Evolutionary conservation across 352 stramenopile species (phyloP).

Genomic region (Globisporangium nunn): DNA sequence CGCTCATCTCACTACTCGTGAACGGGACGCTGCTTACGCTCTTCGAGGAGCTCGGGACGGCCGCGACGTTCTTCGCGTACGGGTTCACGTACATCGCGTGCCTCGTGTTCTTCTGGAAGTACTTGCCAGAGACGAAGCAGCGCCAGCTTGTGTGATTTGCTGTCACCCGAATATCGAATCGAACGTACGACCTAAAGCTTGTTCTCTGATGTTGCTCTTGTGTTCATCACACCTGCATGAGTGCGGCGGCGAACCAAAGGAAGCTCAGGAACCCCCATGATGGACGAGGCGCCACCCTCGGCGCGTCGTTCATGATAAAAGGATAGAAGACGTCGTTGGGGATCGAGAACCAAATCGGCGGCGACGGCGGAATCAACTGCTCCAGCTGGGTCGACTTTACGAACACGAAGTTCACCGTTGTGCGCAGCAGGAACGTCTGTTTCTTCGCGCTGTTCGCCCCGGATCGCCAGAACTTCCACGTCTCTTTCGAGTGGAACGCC

Average conservation of each 20-base stretch:
- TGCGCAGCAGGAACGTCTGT: constrained; percentile 24
- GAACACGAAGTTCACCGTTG: constrained; percentile 26
- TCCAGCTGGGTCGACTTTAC: constrained; percentile 17
- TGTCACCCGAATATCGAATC: not conserved
- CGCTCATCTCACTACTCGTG: constrained; percentile 73
- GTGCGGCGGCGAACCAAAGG: constrained; percentile 1
- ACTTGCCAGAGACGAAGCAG: constrained; percentile 76
- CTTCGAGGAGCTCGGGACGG: constrained; percentile 60
- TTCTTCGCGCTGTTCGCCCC: not conserved
- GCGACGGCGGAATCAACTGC: constrained; percentile 26
- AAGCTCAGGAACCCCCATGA: not conserved
- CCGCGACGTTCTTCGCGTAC: constrained; percentile 60
- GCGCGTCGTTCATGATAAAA: constrained; percentile 23
- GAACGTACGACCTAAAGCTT: not conserved
- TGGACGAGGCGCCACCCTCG: not conserved
- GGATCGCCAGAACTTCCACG: constrained; percentile 31
- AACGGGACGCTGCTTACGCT: constrained; percentile 77
- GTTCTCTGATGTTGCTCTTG: not conserved
- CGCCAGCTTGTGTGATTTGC: constrained; percentile 44
- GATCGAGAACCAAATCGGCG: constrained; percentile 47
- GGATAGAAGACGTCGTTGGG: constrained; percentile 46
- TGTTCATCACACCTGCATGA: not conserved
- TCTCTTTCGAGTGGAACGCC: constrained; percentile 22
- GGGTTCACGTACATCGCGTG: constrained; percentile 62
- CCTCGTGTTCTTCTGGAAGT: constrained; percentile 56